phyloP scores from a whole-genome alignment of 2,329 filamentous ascomycete species.

The Alternaria viburni region DNA sequence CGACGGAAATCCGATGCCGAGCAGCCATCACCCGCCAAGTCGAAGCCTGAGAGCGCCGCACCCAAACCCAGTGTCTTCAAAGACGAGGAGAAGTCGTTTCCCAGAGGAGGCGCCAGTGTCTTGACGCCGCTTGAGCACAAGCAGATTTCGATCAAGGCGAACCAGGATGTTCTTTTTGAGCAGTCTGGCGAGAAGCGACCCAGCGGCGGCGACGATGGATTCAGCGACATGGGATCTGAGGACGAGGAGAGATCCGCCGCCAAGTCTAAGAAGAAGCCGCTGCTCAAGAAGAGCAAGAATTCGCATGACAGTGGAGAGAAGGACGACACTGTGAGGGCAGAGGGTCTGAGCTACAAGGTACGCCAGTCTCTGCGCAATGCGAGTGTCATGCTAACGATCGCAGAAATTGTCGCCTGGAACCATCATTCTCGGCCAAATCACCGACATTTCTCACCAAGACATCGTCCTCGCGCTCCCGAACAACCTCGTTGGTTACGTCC shows the following conservation, averaged over 20 bases:
- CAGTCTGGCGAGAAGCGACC: constrained; percentile 68
- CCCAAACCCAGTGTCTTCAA: constrained; percentile 56
- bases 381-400: constrained; percentile 20
- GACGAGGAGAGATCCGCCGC: constrained; percentile 50
- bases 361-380: constrained; percentile 23
- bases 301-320: constrained; percentile 52
- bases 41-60: constrained; percentile 40
- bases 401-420: constrained; percentile 85
- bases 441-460: constrained; percentile 78
- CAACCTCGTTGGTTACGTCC: constrained; percentile 87
- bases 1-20: constrained; percentile 46
- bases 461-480: constrained; percentile 87
- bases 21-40: constrained; percentile 33
- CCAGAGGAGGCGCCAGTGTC: constrained; percentile 87
- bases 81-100: constrained; percentile 89
- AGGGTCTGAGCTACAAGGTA: constrained; percentile 90
- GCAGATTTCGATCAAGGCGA: constrained; percentile 93
- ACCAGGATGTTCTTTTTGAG: constrained; percentile 89
- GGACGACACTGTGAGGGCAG: constrained; percentile 68
- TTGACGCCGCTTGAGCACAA: constrained; percentile 94
- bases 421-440: constrained; percentile 84
- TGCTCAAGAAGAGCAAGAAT: constrained; percentile 52
- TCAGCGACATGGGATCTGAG: constrained; percentile 51
- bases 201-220: constrained; percentile 54
- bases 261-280: constrained; percentile 62